Evolutionary conservation across 1,284 basidiomycete species (phyloP).

Genomic region (Moniliophthora roreri): DNA sequence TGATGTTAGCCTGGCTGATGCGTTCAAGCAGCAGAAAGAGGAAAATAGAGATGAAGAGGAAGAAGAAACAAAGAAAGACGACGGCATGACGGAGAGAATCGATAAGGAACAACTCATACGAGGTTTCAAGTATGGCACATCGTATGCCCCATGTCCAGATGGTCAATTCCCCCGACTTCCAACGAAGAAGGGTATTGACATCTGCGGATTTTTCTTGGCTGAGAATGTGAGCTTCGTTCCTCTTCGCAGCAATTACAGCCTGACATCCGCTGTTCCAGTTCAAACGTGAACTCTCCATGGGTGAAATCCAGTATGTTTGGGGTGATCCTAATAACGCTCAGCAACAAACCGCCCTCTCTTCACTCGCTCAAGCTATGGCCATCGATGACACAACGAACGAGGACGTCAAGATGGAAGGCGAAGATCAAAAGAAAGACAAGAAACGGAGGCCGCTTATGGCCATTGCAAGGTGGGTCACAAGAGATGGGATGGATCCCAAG

Average conservation of each 20-base stretch:
- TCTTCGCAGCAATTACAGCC: conserved; percentile 2
- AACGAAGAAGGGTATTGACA: conserved; percentile 83
- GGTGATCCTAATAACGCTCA: conserved; percentile 67
- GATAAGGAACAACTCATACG: conserved; percentile 75
- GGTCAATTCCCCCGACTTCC: conserved; percentile 71
- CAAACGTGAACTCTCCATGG: conserved; percentile 79
- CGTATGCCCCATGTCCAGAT: conserved; percentile 83
- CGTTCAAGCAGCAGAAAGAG: conserved; percentile 40
- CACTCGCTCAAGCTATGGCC: conserved; percentile 84
- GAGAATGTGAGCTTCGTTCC: conserved; percentile 50
- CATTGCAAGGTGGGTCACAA: conserved; percentile 13
- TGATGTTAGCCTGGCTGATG: conserved; percentile 24
- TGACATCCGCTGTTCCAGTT: conserved; percentile 47
- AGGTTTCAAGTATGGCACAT: conserved; percentile 92
- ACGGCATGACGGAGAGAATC: conserved; percentile 45
- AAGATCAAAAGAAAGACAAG: neutral
- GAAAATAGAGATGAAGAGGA: conserved; percentile 34
- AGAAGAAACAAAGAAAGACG: conserved; percentile 25
- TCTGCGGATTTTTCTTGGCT: conserved; percentile 79
- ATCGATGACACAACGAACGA: neutral
- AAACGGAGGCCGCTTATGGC: conserved; percentile 12
- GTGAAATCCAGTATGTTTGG: conserved; percentile 89
- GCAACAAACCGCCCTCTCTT: conserved; percentile 84
- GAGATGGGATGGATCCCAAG: conserved; percentile 60
- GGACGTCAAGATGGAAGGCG: conserved; percentile 32